phyloP scores from a whole-genome alignment of 2,329 filamentous ascomycete genomes.

The Trichoderma pleuroti region DNA sequence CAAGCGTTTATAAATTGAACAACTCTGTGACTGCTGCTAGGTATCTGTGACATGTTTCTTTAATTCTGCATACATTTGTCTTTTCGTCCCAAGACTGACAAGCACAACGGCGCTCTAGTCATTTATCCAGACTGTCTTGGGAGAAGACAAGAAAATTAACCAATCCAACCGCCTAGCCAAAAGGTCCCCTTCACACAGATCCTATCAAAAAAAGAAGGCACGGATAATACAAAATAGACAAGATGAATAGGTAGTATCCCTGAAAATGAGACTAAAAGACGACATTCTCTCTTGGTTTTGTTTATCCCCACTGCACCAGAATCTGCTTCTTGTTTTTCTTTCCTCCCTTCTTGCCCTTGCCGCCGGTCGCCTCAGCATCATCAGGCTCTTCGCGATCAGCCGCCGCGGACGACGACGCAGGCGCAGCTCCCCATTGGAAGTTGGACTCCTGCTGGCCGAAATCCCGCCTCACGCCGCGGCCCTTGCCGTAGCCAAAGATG shows the following conservation, averaged over 20 bases:
- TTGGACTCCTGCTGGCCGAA: conserved; percentile 46
- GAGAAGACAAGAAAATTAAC: not conserved
- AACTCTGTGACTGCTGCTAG: not conserved
- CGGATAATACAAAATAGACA: not conserved
- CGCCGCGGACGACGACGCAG: conserved; percentile 22
- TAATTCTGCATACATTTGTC: not conserved
- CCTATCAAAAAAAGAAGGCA: not conserved
- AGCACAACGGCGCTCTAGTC: not conserved
- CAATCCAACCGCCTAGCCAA: not conserved
- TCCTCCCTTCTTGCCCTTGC: conserved; percentile 54
- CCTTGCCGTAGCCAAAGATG: conserved; percentile 58
- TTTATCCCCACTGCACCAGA: conserved; percentile 57
- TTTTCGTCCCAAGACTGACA: not conserved
- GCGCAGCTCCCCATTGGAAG: conserved; percentile 47
- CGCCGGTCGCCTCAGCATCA: conserved; percentile 28
- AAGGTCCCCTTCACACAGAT: not conserved
- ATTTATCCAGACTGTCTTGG: not conserved
- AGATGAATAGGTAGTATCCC: not conserved
- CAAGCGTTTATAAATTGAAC: not conserved
- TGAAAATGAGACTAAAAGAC: not conserved
- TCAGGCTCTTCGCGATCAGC: conserved; percentile 29
- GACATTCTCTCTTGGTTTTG: not conserved
- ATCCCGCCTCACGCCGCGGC: conserved; percentile 53
- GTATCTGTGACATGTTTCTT: not conserved
- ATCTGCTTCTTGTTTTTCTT: conserved; percentile 61